A percentile compares a stretch with the other conserved stretches of the same genome.
Evolutionary conservation across 768 basidiomycete genomes (phyloP).

Genomic region (Cantharellus cinnabarinus): DNA sequence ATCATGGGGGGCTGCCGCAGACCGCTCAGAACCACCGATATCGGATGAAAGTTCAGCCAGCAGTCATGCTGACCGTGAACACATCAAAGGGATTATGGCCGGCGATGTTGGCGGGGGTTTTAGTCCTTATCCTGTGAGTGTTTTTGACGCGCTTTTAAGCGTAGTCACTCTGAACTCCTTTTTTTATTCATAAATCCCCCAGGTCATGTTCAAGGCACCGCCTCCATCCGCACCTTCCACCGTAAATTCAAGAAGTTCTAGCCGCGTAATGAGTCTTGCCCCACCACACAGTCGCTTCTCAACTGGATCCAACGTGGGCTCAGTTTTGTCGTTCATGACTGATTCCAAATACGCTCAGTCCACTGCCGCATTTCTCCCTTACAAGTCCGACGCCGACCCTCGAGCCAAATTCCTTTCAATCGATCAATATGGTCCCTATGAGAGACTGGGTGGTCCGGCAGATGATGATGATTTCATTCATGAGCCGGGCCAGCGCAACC

Average conservation of each 20-base stretch:
- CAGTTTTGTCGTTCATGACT: constrained; percentile 5
- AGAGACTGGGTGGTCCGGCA: background rate
- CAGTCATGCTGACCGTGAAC: background rate
- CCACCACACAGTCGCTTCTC: constrained; percentile 8
- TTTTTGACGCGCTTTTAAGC: background rate
- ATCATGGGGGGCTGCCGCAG: no score
- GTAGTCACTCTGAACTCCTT: no score
- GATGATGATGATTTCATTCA: constrained; percentile 49
- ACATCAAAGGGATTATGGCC: constrained; percentile 3
- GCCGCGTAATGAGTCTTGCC: background rate
- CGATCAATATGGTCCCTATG: background rate
- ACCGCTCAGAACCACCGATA: no score
- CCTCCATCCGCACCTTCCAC: background rate
- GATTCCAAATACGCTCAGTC: constrained; percentile 7
- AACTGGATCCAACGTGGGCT: constrained; percentile 6
- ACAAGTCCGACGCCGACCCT: constrained; percentile 1
- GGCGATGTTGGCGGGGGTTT: constrained; percentile 5
- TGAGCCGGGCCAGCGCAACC: constrained; percentile 30
- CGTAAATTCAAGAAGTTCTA: background rate
- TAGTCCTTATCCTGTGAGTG: constrained; percentile 9
- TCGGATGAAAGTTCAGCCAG: background rate
- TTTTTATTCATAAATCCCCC: background rate
- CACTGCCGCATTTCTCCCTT: constrained; percentile 5
- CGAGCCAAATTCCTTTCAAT: background rate
- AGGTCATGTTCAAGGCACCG: background rate